A percentile compares a stretch with the other conserved stretches of the same genome.
These are phyloP conservation scores for Elongisporangium prolatum DNA, from an alignment of 352 stramenopile genomes.

Conservation along the genomic window DNA sequence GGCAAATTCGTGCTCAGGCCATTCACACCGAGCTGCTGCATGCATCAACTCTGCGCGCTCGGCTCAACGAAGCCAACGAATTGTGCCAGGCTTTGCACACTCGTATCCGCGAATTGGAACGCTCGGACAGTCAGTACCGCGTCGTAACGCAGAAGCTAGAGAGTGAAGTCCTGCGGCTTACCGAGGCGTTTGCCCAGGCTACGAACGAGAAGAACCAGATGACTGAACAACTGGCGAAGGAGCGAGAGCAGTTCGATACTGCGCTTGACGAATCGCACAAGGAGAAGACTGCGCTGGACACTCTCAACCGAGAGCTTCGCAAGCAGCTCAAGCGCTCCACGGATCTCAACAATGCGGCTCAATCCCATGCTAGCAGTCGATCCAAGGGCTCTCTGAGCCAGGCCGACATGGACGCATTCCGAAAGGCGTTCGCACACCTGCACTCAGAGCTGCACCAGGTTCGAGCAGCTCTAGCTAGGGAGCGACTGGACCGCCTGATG, in stretches of 20 bases:
- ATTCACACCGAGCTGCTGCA: slow-evolving; percentile 69
- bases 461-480: slow-evolving; percentile 46
- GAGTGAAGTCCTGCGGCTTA: slow-evolving; percentile 61
- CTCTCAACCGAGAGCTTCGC: slow-evolving; percentile 65
- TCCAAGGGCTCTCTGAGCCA: slow-evolving; percentile 17
- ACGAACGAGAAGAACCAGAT: slow-evolving; percentile 45
- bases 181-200: slow-evolving; percentile 23
- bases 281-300: slow-evolving; percentile 66
- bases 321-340: slow-evolving; percentile 77
- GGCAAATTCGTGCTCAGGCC: slow-evolving; percentile 65
- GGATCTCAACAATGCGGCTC: slow-evolving; percentile 24
- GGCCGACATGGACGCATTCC: slow-evolving; percentile 54
- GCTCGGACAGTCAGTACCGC: slow-evolving; percentile 65
- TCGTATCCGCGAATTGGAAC: slow-evolving; percentile 72
- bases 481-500: slow-evolving; percentile 51
- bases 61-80: slow-evolving; percentile 59
- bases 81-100: slow-evolving; percentile 57
- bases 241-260: slow-evolving; percentile 71
- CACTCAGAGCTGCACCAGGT: slow-evolving; percentile 46
- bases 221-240: slow-evolving; percentile 49
- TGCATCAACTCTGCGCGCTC: slow-evolving; percentile 51
- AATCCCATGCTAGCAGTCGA: slow-evolving; percentile 10
- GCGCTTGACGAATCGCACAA: slow-evolving; percentile 80
- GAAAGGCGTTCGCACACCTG: slow-evolving; percentile 49
- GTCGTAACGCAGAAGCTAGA: slow-evolving; percentile 80